Conservation (phyloP, 176 grass and related monocot genomes). For the Rhipidocladum racemiflorum region DNA sequence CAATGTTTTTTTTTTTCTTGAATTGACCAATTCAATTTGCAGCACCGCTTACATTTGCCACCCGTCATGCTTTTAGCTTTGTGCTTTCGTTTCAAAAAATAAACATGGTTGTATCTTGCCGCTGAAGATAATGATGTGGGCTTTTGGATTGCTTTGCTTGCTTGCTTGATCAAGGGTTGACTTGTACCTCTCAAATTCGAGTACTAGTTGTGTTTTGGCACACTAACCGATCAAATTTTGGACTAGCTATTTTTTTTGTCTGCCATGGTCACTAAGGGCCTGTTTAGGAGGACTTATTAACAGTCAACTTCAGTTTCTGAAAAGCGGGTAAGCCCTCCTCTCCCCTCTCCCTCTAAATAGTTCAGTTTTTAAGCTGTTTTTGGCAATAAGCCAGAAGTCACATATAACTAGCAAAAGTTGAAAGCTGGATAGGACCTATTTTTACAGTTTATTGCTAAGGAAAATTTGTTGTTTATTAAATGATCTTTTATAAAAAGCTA, state of each 20-base stretch:
- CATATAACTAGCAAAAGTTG: no score
- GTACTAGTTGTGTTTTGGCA: background rate
- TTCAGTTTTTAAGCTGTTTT: no score
- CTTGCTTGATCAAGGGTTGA: background rate
- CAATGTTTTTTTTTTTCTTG: conserved; percentile 36
- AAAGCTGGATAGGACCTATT: no score
- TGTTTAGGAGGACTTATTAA: no score
- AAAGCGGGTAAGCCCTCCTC: no score
- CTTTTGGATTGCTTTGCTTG: background rate
- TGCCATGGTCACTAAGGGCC: background rate
- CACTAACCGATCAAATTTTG: background rate
- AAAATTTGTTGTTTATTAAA: no score
- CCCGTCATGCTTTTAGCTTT: background rate
- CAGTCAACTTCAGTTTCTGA: no score
- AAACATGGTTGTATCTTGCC: background rate
- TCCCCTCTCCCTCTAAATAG: no score
- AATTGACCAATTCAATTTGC: conserved; percentile 13
- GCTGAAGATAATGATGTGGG: background rate
- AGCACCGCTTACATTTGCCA: background rate
- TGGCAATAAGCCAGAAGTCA: no score
- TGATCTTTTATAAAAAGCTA: no score
- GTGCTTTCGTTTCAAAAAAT: conserved; percentile 16
- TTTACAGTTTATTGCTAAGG: no score
- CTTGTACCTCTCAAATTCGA: background rate
- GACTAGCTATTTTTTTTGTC: background rate